These are phyloP conservation scores for Pythium guiyangense DNA, from an alignment of 352 stramenopile species.

Conservation along the genomic window DNA sequence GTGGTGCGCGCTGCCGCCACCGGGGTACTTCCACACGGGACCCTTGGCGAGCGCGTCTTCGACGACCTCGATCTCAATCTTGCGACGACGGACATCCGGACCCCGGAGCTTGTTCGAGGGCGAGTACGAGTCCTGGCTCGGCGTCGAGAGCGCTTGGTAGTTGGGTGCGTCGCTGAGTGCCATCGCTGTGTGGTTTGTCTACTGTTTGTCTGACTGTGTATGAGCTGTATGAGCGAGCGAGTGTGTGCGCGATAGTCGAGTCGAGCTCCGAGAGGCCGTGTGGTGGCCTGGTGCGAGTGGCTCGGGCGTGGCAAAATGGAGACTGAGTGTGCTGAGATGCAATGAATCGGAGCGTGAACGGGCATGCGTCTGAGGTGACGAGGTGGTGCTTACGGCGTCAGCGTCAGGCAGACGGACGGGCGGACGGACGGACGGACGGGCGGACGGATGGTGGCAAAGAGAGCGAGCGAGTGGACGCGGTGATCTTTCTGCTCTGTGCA, in stretches of 20 bases:
- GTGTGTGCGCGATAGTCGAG: neutral
- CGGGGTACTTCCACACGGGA: slow-evolving; percentile 38
- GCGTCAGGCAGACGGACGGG: neutral
- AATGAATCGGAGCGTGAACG: neutral
- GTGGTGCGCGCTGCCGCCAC: slow-evolving; percentile 27
- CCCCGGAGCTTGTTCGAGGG: neutral
- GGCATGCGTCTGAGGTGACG: neutral
- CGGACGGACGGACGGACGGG: neutral
- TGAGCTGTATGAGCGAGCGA: neutral
- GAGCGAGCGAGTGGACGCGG: neutral
- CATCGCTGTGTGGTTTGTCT: neutral
- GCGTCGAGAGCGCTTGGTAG: slow-evolving; percentile 9
- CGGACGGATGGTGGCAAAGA: neutral
- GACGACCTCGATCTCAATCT: slow-evolving; percentile 45
- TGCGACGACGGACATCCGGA: slow-evolving; percentile 25
- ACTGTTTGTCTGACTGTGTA: neutral
- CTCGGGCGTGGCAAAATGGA: slow-evolving; percentile 4
- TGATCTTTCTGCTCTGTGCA: neutral
- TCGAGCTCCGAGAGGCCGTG: neutral
- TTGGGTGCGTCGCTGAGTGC: slow-evolving; percentile 1
- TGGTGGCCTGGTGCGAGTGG: neutral
- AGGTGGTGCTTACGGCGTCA: neutral
- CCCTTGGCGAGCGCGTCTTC: slow-evolving; percentile 18
- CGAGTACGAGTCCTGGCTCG: slow-evolving; percentile 2
- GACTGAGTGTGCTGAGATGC: neutral